These are phyloP conservation scores for Macrocybe gigantea DNA, from an alignment of 768 basidiomycete species.

Conservation along the genomic window DNA sequence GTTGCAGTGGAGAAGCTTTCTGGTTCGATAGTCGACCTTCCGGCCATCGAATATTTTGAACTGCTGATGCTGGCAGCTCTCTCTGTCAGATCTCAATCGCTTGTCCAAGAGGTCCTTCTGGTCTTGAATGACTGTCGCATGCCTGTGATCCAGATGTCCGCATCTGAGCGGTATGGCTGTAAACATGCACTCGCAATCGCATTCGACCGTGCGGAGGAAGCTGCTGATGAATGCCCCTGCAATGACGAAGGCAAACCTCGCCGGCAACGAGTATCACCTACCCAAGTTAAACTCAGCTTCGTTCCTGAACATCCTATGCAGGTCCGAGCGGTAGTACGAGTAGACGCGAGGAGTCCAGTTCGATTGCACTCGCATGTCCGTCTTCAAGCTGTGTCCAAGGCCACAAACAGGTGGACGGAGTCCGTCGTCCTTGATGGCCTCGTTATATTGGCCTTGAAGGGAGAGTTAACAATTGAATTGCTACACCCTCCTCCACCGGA, in stretches of 20 bases:
- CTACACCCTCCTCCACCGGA: slow-evolving; percentile 59
- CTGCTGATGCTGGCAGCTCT: slow-evolving; percentile 45
- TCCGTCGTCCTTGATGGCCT: slow-evolving; percentile 50
- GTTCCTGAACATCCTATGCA: slow-evolving; percentile 28
- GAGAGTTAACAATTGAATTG: slow-evolving; percentile 49
- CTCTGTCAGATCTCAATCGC: slow-evolving; percentile 43
- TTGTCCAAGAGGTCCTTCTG: slow-evolving; percentile 56
- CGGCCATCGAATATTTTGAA: slow-evolving; percentile 40
- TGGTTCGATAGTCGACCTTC: slow-evolving; percentile 33
- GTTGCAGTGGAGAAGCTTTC: slow-evolving; percentile 54
- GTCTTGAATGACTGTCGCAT: slow-evolving; percentile 48
- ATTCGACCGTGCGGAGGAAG: slow-evolving; percentile 64
- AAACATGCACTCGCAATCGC: slow-evolving; percentile 51
- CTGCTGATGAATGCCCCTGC: slow-evolving; percentile 61
- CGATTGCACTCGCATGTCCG: slow-evolving; percentile 65
- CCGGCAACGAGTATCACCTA: slow-evolving; percentile 37
- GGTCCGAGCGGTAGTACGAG: slow-evolving; percentile 47
- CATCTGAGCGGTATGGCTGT: slow-evolving; percentile 37
- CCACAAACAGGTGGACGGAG: slow-evolving; percentile 42
- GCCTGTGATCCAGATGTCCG: neutral
- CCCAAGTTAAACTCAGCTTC: slow-evolving; percentile 31
- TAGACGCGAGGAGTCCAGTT: slow-evolving; percentile 43
- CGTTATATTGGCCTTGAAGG: slow-evolving; percentile 46
- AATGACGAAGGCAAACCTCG: slow-evolving; percentile 52
- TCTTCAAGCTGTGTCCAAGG: slow-evolving; percentile 50